These are phyloP conservation scores for Heracleum sosnowskyi DNA, from an alignment of 129 eudicot genomes.

Conservation along the genomic window DNA sequence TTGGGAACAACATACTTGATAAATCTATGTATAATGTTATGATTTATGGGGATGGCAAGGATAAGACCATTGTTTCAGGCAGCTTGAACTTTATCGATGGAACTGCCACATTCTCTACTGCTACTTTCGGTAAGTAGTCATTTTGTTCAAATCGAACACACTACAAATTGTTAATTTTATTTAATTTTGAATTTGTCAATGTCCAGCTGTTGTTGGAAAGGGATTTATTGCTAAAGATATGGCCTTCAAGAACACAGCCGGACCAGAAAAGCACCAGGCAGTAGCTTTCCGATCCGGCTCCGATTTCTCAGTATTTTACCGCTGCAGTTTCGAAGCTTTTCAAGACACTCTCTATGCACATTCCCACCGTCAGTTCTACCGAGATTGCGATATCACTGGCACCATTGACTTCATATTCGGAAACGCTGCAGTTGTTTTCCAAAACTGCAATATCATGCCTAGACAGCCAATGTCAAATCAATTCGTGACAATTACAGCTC, in stretches of 20 bases:
- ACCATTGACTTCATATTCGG: constrained; percentile 41
- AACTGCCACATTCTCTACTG: constrained; percentile 55
- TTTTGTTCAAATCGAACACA: not conserved
- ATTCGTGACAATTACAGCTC: constrained; percentile 10
- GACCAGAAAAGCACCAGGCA: constrained; percentile 22
- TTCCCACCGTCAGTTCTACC: constrained; percentile 35
- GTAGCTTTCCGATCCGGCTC: constrained; percentile 34
- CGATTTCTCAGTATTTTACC: constrained; percentile 26
- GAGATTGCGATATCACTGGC: constrained; percentile 28
- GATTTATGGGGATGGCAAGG: constrained; percentile 80
- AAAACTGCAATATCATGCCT: constrained; percentile 21
- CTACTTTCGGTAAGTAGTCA: constrained; percentile 52
- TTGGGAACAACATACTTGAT: constrained; percentile 51
- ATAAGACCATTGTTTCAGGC: constrained; percentile 46
- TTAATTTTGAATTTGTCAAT: not conserved
- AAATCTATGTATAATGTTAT: constrained; percentile 61
- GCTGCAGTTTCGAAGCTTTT: constrained; percentile 23
- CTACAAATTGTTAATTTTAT: not conserved
- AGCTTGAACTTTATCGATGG: constrained; percentile 48
- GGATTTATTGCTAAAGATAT: constrained; percentile 33
- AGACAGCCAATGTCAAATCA: constrained; percentile 17
- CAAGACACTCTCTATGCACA: constrained; percentile 38
- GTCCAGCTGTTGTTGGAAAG: constrained; percentile 17
- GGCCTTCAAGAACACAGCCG: constrained; percentile 24
- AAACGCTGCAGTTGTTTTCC: constrained; percentile 31